Evolutionary conservation across 2,329 filamentous ascomycete genomes (phyloP).

Genomic region (Fonsecaea monophora): DNA sequence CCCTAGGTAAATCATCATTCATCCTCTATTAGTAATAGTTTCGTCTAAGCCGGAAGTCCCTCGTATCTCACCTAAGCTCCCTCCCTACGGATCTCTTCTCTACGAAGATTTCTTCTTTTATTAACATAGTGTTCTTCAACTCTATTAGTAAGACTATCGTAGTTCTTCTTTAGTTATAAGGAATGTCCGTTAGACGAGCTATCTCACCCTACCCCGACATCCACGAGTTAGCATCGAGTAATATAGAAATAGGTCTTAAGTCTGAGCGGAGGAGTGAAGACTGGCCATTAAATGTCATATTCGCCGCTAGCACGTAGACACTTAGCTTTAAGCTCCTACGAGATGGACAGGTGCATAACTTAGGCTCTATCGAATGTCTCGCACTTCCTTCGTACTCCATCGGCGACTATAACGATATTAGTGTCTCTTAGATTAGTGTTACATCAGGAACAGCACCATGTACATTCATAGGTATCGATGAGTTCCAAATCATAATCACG

Average conservation of each 20-base stretch:
- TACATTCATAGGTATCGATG: constrained; percentile 12
- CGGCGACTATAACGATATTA: constrained; percentile 12
- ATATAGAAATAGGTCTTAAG: constrained; percentile 32
- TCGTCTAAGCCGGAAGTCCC: not conserved
- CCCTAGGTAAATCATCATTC: not conserved
- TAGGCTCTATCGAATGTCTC: constrained; percentile 11
- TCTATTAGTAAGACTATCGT: constrained; percentile 43
- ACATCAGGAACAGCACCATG: constrained; percentile 11
- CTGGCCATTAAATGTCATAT: constrained; percentile 10
- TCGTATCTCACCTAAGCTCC: not conserved
- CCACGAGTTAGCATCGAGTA: constrained; percentile 42
- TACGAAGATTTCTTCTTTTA: not conserved
- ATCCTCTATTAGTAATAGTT: not conserved
- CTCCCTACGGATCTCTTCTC: not conserved
- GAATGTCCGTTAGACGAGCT: constrained; percentile 88
- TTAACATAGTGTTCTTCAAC: not conserved
- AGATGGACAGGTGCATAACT: constrained; percentile 9
- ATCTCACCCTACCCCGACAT: constrained; percentile 72
- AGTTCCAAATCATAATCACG: constrained; percentile 9
- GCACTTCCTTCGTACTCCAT: constrained; percentile 14
- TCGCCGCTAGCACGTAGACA: constrained; percentile 10
- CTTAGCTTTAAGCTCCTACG: constrained; percentile 13
- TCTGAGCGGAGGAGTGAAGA: constrained; percentile 16
- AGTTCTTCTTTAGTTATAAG: constrained; percentile 88
- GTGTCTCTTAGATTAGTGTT: constrained; percentile 9